Base-by-base conservation (phyloP, 2,329 filamentous ascomycete species). In the Cladosporium sp. region DNA sequence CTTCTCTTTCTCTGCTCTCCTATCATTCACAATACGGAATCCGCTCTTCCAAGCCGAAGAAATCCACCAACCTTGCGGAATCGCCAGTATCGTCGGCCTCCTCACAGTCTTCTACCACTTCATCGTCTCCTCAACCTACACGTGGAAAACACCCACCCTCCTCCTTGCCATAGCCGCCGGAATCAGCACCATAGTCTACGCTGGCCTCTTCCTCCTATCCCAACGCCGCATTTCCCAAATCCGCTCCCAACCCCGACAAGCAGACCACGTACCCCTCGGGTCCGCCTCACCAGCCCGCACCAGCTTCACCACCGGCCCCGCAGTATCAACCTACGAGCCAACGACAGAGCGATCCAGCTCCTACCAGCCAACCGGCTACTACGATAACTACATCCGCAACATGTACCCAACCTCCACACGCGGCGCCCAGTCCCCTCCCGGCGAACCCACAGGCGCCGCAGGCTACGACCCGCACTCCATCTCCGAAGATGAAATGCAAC, bases 101-200 rank as follows among this genome's bases (percentile, higher is more conserved):
- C 58, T 77, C 39, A 75, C 73, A 3, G 66, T 76, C 22, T 64
- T 72, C 40, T 78, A 76, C 65, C 68, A 70, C 58, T 75, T 77
- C 61, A 58, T 73, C 24, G 64, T 71, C 39, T 71, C 68, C 47
- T 60, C 50, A 12, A 59, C 68, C 43, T 73, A 72, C 54, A 30
- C 50, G n/a, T 77, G 72, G 70, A 69, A 67, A 47, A 68, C 64
- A 13, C 64, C 70, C n/a, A 69, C 73, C 20, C 68, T 75, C n/a
- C 64, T 70, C 36, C 66, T 68, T 32, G 70, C 72, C 24, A 54
- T 67, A 27, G 72, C 70, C 4, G 61, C 73, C 13, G 66, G 67
- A 49, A 54, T 68, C 24, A 68, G 69, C 24, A 72, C 70, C 13
- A 54, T 72, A 30, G 53, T 71, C 13, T 79, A 77, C 52, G 63